A percentile compares a stretch with the other conserved stretches of the same genome.
Evolutionary conservation across 2,329 filamentous ascomycete species (phyloP).

Genomic region (Alternaria arborescens): DNA sequence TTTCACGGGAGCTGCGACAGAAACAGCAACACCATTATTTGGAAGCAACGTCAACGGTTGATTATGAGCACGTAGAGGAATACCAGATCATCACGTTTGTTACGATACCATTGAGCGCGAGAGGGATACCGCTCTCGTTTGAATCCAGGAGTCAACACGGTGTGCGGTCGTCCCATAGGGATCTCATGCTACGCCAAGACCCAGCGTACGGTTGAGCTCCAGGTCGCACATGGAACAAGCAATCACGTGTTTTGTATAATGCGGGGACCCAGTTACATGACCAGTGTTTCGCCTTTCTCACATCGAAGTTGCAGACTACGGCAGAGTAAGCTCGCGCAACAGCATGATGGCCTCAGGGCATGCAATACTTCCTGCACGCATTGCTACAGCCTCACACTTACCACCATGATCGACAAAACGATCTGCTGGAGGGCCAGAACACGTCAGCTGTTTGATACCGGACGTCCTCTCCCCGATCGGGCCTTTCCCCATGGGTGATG

Average conservation of each 20-base stretch:
- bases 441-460: slow-evolving; percentile 18
- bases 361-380: slow-evolving; percentile 18
- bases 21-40: slow-evolving; percentile 16
- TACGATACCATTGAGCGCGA: neutral
- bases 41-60: neutral
- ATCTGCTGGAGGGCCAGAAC: slow-evolving; percentile 7
- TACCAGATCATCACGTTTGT: neutral
- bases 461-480: slow-evolving; percentile 7
- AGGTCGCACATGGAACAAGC: neutral
- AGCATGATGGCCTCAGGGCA: slow-evolving; percentile 31
- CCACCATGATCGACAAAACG: slow-evolving; percentile 1
- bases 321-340: slow-evolving; percentile 20
- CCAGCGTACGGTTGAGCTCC: neutral
- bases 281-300: slow-evolving; percentile 33
- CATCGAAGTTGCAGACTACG: slow-evolving; percentile 33
- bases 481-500: slow-evolving; percentile 1
- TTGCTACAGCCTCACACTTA: slow-evolving; percentile 18
- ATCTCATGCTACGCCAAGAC: neutral
- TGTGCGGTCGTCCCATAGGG: neutral
- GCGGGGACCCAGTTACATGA: slow-evolving; percentile 18
- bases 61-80: neutral
- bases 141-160: neutral
- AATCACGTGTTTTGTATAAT: slow-evolving; percentile 2
- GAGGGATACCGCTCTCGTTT: neutral
- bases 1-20: slow-evolving; percentile 21